Percentiles rank a stretch among this genome's conserved stretches.
Conservation (phyloP, 2,329 filamentous ascomycete genomes). For the Aspergillus calidoustus region DNA sequence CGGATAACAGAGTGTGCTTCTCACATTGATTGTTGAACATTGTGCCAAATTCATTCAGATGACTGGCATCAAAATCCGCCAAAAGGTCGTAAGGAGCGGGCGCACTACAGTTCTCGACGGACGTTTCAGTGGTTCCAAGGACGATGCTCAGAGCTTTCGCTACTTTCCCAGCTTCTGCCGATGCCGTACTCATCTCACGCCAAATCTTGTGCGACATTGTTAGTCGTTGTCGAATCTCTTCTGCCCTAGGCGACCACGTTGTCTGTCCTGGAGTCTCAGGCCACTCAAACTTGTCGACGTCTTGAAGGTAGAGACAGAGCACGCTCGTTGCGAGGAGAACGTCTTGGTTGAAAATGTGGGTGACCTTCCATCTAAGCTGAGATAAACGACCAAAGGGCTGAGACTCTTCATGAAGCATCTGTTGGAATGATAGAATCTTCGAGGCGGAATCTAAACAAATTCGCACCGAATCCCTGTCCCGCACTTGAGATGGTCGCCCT, state of each 20-base stretch:
- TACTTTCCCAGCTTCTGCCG: conserved; percentile 2
- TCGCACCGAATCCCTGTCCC: not conserved
- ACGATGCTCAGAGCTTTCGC: conserved; percentile 4
- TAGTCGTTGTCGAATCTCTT: conserved; percentile 2
- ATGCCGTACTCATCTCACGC: not conserved
- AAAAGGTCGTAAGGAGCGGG: not conserved
- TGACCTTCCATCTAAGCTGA: conserved; percentile 6
- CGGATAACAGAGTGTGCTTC: not conserved
- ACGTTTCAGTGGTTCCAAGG: not conserved
- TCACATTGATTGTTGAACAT: not conserved
- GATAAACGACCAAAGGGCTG: not conserved
- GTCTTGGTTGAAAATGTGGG: conserved; percentile 4
- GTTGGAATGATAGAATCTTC: not conserved
- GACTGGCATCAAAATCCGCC: not conserved
- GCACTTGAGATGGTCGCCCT: not conserved
- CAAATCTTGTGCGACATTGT: not conserved
- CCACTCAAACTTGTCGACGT: not conserved
- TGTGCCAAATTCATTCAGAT: not conserved
- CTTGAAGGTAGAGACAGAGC: conserved; percentile 3
- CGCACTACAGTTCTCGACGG: not conserved
- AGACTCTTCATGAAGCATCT: conserved; percentile 3
- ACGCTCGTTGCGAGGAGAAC: conserved; percentile 1
- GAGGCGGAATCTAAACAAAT: not conserved
- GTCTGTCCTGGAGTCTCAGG: not conserved
- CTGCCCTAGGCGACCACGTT: not conserved